Base-by-base conservation (phyloP, 306 rosid genomes). In the Potentilla sterilis region DNA sequence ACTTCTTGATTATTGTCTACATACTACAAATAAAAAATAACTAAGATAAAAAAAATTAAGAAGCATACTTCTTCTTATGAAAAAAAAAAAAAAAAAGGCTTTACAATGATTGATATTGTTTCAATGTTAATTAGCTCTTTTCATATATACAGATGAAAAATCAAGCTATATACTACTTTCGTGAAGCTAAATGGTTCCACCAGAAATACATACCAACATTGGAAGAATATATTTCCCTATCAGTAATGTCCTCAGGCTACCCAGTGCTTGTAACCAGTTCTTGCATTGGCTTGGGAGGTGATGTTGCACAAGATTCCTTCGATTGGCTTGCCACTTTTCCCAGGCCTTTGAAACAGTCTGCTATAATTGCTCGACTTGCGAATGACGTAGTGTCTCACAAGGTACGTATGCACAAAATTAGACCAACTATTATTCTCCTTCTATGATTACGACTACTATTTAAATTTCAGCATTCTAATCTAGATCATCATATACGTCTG, bases 281-380 rank as follows among this genome's bases (percentile, higher is more conserved):
- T 3, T 58, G 9, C 9, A 0, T 58, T 54, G 41, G 64, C 9
- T 73, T 79, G 74, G 61, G 68, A 72, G 78, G 73, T 16, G 3
- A 42, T 54, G 73, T 15, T 4, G 66, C 82, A 2, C 37, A 73
- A 21, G 72, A 52, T 1, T 24, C 66, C 24, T 67, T 79, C 34
- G 74, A 79, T 3, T 64, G 82, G 74, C 1, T 73, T 0, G 55
- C 5, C 4, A 43, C 12, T 0, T 3, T 28, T 0, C 82, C 82
- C 7, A 63, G 52, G 49, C 67, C 67, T 28, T 10, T 79, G 9
- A 32, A 46, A 40, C 68, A 46, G 16, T 34, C 73, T 47, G 41
- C 12, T 64, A 4, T 32, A 11, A 6, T 28, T 21, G 3, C 14
- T 15, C 35, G 65, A 59, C 65, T 59, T 5, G 28, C 28, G 40